Evolutionary conservation across 805 yeast genomes (phyloP).

Genomic region (Kluyveromyces dobzhanskii): DNA sequence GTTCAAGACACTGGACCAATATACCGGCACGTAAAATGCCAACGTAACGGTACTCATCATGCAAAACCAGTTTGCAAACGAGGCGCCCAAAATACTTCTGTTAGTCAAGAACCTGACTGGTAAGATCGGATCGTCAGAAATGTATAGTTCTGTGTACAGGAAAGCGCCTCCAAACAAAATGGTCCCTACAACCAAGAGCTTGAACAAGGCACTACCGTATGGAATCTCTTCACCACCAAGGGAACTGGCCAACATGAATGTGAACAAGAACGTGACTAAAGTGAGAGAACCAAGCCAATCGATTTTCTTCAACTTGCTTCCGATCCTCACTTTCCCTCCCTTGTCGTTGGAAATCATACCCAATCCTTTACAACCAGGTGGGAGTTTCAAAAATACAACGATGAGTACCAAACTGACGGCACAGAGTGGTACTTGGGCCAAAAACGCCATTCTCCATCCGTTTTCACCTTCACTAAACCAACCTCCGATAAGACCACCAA

Average conservation of each 20-base stretch:
- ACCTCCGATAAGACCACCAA: constrained; percentile 64
- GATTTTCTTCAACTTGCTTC: constrained; percentile 42
- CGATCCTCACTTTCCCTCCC: constrained; percentile 32
- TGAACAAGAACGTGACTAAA: constrained; percentile 37
- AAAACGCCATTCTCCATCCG: constrained; percentile 64
- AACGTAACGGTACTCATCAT: constrained; percentile 38
- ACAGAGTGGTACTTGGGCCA: constrained; percentile 45
- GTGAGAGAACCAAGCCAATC: constrained; percentile 47
- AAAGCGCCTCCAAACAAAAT: constrained; percentile 34
- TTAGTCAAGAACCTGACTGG: constrained; percentile 49
- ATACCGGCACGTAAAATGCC: constrained; percentile 56
- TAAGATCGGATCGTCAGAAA: constrained; percentile 49
- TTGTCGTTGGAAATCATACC: constrained; percentile 7
- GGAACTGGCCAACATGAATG: constrained; percentile 43
- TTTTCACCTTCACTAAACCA: constrained; percentile 37
- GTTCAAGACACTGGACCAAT: constrained; percentile 45
- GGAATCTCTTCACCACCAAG: constrained; percentile 43
- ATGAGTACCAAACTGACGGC: constrained; percentile 41
- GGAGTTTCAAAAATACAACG: constrained; percentile 31
- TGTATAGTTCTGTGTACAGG: constrained; percentile 34
- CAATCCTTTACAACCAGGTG: constrained; percentile 30
- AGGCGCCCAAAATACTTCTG: constrained; percentile 54
- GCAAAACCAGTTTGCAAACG: constrained; percentile 45
- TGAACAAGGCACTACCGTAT: constrained; percentile 29
- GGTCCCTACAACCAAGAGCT: constrained; percentile 10